phyloP scores from a whole-genome alignment of 1,139 yeast species.

The Maudiozyma humilis region DNA sequence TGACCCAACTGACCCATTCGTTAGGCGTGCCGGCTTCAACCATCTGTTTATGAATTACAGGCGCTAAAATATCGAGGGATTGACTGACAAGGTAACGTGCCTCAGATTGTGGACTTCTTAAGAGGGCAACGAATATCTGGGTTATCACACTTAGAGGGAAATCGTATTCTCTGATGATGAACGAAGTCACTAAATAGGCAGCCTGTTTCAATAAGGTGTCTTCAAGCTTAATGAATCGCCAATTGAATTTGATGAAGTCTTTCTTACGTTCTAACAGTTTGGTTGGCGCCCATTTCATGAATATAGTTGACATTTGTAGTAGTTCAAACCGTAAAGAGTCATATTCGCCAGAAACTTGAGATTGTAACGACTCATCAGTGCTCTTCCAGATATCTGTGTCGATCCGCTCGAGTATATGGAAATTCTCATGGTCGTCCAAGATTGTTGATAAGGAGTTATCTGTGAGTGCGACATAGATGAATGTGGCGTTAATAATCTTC shows the following conservation, averaged over 20 bases:
- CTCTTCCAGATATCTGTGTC: constrained; percentile 69
- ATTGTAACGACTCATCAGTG: constrained; percentile 40
- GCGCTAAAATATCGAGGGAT: constrained; percentile 83
- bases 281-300: constrained; percentile 62
- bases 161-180: constrained; percentile 80
- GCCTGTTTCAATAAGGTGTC: constrained; percentile 87
- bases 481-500: constrained; percentile 55
- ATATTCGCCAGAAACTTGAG: constrained; percentile 57
- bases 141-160: constrained; percentile 85
- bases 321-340: constrained; percentile 73
- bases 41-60: constrained; percentile 72
- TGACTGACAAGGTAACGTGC: constrained; percentile 77
- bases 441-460: constrained; percentile 45
- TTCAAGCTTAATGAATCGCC: constrained; percentile 87
- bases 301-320: constrained; percentile 69
- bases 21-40: constrained; percentile 49
- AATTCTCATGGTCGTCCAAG: constrained; percentile 34
- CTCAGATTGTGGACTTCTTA: constrained; percentile 80
- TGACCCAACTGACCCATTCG: constrained; percentile 92
- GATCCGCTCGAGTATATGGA: constrained; percentile 57
- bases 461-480: constrained; percentile 53
- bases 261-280: constrained; percentile 60
- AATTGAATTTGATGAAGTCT: constrained; percentile 85
- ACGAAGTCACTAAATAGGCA: constrained; percentile 82
- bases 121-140: constrained; percentile 83